Base-by-base conservation (phyloP, 306 rosid genomes). In the Citrullus mucosospermus region DNA sequence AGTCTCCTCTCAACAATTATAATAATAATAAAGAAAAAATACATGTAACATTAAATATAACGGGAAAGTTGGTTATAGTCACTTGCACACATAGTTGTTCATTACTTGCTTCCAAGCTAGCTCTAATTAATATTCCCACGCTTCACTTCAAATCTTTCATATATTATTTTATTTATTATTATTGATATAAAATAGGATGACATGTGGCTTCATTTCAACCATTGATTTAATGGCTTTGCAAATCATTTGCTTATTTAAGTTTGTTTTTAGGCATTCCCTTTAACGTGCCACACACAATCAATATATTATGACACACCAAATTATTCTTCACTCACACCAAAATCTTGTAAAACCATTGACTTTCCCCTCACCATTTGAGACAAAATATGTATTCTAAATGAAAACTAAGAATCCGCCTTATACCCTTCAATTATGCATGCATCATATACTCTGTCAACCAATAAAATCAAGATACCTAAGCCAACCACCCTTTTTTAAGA, bases 101-200 rank as follows among this genome's bases (percentile, higher is more conserved):
- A 68, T 78, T n/a, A 75, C 82, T 70, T 84, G 58, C 85, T 70
- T 69, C 82, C 78, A 78, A 81, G 87, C 79, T 81, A 76, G 83
- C 80, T 53, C 59, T 51, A 17, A 66, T 36, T 39, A 51, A 69
- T 69, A 48, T 69, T 69, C 55, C 76, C 76, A 71, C 76, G 58
- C 76, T 71, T 71, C 76, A 48, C 76, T 46, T 71, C 76, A 71
- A 71, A 71, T 48, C 76, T 71, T 44, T 48, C 58, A 14, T 30
- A 25, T 46, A 0, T 41, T 30, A 6, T 46, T n/a, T 46, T n/a
- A 2, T 5, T 43, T 28, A 12, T 1, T 9, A 28, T 11, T 44
- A 44, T 18, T 14, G 44, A 43, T 69, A 12, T 2, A 71, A 70
- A 46, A 13, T 10, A 20, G 9, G 38, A 46, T 14, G 41, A 48